Evolutionary conservation across 2,329 filamentous ascomycete species (phyloP).

Genomic region (Penicillium olsonii): DNA sequence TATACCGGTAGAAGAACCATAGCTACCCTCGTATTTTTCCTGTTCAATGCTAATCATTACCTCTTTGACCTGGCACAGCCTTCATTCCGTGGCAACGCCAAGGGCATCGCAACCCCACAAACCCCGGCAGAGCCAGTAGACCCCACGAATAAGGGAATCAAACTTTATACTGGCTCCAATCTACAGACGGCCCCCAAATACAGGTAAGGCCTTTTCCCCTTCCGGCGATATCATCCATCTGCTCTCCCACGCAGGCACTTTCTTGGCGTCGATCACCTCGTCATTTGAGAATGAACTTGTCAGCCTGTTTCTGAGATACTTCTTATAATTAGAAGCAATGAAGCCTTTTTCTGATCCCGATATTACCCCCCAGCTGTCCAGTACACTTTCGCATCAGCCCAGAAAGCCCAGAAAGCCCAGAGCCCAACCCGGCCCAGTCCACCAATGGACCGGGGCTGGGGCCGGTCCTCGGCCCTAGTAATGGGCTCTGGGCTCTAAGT

Average conservation of each 20-base stretch:
- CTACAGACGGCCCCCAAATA: not conserved
- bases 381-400: too few relatives aligned
- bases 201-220: not conserved
- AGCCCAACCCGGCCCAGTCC: too few relatives aligned
- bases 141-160: not conserved
- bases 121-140: not conserved
- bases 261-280: not conserved
- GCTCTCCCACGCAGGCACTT: not conserved
- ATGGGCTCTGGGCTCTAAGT: too few relatives aligned
- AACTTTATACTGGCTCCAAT: not conserved
- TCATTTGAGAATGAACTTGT: not conserved
- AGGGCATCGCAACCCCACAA: not conserved
- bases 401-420: too few relatives aligned
- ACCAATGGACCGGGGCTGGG: too few relatives aligned
- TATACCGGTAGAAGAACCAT: not conserved
- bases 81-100: constrained; percentile 5
- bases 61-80: constrained; percentile 2
- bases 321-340: too few relatives aligned
- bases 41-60: constrained; percentile 3
- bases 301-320: too few relatives aligned
- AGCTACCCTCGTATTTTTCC: not conserved
- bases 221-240: not conserved
- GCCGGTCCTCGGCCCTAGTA: too few relatives aligned
- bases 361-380: too few relatives aligned
- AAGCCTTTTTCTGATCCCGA: too few relatives aligned